These are phyloP conservation scores for Fusarium dlaminii DNA, from an alignment of 2,329 filamentous ascomycete genomes.

Conservation along the genomic window DNA sequence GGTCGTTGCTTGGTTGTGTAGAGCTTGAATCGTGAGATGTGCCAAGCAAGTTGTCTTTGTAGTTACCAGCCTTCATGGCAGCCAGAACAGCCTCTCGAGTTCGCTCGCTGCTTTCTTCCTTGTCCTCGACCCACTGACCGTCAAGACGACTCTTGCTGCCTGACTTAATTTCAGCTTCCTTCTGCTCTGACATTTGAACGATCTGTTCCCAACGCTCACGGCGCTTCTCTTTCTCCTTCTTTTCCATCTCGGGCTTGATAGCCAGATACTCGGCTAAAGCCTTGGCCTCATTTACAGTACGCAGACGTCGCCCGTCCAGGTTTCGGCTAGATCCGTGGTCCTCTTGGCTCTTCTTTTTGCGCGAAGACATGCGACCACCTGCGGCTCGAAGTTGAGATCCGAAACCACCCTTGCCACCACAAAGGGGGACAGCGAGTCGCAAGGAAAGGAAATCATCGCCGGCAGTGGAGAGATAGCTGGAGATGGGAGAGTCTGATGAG, in stretches of 20 bases:
- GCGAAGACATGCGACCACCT: constrained; percentile 97
- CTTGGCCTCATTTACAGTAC: constrained; percentile 95
- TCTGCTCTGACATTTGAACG: constrained; percentile 83
- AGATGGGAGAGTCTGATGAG: constrained; percentile 64
- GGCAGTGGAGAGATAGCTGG: constrained; percentile 65
- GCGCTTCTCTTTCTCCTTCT: constrained; percentile 88
- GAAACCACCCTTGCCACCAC: constrained; percentile 97
- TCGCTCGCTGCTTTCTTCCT: constrained; percentile 87
- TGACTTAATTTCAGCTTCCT: constrained; percentile 82
- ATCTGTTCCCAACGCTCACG: constrained; percentile 88
- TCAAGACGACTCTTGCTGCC: constrained; percentile 79
- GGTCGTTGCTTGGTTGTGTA: constrained; percentile 42
- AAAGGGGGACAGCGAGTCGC: constrained; percentile 79
- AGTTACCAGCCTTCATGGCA: constrained; percentile 72
- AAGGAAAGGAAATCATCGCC: constrained; percentile 81
- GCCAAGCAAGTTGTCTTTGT: constrained; percentile 67
- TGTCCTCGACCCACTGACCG: constrained; percentile 93
- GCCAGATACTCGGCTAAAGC: constrained; percentile 93
- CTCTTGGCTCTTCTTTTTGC: constrained; percentile 85
- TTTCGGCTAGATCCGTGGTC: constrained; percentile 93
- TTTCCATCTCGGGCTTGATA: constrained; percentile 97
- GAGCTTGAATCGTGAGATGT: constrained; percentile 62
- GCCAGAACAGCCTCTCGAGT: constrained; percentile 79
- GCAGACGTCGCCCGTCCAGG: constrained; percentile 86
- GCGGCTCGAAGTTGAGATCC: constrained; percentile 96